phyloP scores from a whole-genome alignment of 352 stramenopile genomes.

The Pythium insidiosum region DNA sequence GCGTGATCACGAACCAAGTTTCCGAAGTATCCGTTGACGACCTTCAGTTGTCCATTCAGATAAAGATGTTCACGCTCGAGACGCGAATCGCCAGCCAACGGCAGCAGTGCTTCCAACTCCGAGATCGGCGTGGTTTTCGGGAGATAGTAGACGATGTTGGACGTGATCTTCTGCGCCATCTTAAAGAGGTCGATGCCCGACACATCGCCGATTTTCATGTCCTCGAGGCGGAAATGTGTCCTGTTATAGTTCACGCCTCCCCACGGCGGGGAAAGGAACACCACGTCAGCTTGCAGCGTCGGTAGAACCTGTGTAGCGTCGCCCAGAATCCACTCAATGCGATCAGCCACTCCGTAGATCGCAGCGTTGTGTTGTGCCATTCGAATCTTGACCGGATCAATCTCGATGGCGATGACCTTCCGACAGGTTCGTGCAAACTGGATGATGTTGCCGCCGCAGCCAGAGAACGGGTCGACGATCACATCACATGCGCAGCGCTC shows the following conservation, averaged over 20 bases:
- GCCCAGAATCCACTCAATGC: conserved; percentile 89
- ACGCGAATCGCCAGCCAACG: conserved; percentile 30
- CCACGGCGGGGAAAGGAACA: conserved; percentile 91
- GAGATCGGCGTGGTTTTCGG: conserved; percentile 49
- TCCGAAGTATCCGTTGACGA: conserved; percentile 71
- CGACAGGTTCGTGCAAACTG: conserved; percentile 86
- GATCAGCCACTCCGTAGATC: conserved; percentile 87
- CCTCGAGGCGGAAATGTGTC: conserved; percentile 40
- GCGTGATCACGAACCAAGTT: neutral
- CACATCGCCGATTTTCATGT: conserved; percentile 56
- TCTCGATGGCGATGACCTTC: conserved; percentile 90
- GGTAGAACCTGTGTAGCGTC: conserved; percentile 80
- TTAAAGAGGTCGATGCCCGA: conserved; percentile 59
- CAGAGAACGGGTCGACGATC: conserved; percentile 89
- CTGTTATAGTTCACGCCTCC: conserved; percentile 74
- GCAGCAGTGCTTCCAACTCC: conserved; percentile 42
- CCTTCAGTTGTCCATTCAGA: conserved; percentile 74
- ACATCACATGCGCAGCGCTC: conserved; percentile 70
- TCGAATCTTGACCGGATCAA: conserved; percentile 84
- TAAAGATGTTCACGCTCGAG: conserved; percentile 78
- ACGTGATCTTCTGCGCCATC: conserved; percentile 41
- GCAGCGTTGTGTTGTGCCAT: conserved; percentile 87
- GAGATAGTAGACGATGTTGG: conserved; percentile 81
- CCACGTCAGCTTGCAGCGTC: conserved; percentile 64
- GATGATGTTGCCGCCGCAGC: conserved; percentile 91